phyloP scores from a whole-genome alignment of 2,329 filamentous ascomycete species.

The Xylariaceae sp. region DNA sequence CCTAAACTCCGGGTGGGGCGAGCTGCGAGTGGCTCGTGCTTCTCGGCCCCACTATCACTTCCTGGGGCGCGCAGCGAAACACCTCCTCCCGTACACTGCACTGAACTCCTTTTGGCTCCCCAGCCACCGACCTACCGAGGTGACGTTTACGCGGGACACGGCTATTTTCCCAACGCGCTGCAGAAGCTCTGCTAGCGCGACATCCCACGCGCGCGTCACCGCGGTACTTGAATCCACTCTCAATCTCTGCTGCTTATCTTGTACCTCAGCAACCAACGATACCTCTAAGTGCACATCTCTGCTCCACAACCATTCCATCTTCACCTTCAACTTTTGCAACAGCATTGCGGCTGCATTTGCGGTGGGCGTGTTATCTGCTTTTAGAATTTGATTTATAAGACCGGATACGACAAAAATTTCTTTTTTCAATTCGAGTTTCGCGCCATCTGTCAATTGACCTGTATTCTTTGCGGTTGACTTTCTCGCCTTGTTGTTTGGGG shows the following conservation, averaged over 20 bases:
- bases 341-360: conserved; percentile 1
- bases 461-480: not conserved
- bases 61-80: no score
- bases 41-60: conserved; percentile 17
- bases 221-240: conserved; percentile 35
- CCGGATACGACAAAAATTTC: not conserved
- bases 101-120: not conserved
- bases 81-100: conserved; percentile 15
- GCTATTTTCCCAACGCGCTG: conserved; percentile 28
- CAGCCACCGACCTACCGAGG: conserved; percentile 27
- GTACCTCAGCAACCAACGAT: conserved; percentile 34
- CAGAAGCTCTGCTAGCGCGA: conserved; percentile 33
- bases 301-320: conserved; percentile 20
- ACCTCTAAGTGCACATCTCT: conserved; percentile 19
- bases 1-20: conserved; percentile 15
- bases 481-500: not conserved
- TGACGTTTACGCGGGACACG: conserved; percentile 32
- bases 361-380: conserved; percentile 4
- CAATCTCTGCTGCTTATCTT: conserved; percentile 31
- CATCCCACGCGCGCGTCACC: conserved; percentile 30
- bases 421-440: not conserved
- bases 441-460: not conserved
- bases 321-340: conserved; percentile 7
- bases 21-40: conserved; percentile 20
- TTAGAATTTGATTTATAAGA: not conserved